A percentile compares a stretch with the other conserved stretches of the same genome.
Evolutionary conservation across 345 rosid genomes (phyloP).

Genomic region (Heritiera fomes): DNA sequence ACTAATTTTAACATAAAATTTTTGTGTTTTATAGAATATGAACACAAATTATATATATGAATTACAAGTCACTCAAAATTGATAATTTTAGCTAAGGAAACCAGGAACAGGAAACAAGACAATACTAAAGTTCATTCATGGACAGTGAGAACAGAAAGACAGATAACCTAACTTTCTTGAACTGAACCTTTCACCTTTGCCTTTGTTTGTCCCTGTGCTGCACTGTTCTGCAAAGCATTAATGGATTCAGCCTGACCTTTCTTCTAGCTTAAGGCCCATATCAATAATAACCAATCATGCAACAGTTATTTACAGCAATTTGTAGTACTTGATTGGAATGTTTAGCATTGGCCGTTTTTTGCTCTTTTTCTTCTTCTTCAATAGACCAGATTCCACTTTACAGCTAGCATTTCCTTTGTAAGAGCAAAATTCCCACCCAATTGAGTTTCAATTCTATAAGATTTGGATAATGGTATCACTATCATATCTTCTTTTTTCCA

Average conservation of each 20-base stretch:
- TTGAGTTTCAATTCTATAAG: too few relatives aligned
- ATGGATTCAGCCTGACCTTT: neutral
- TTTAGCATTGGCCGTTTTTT: neutral
- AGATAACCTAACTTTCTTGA: neutral
- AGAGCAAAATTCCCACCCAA: too few relatives aligned
- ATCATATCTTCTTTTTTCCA: too few relatives aligned
- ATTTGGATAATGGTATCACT: too few relatives aligned
- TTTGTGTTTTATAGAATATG: too few relatives aligned
- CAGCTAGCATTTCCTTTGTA: too few relatives aligned
- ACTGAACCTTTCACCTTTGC: neutral
- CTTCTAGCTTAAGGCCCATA: neutral
- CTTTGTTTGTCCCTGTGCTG: neutral
- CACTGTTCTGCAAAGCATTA: neutral
- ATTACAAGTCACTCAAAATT: neutral
- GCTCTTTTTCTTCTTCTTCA: too few relatives aligned
- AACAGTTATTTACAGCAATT: neutral
- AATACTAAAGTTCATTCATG: neutral
- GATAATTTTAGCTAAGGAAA: neutral
- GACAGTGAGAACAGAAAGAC: neutral
- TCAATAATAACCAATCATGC: neutral
- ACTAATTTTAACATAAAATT: too few relatives aligned
- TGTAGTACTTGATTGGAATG: neutral
- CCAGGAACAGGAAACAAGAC: neutral
- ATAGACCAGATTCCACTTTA: neutral
- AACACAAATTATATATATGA: too few relatives aligned